These are phyloP conservation scores for Penicillium angulare DNA, from an alignment of 495 filamentous ascomycete species.

Conservation along the genomic window DNA sequence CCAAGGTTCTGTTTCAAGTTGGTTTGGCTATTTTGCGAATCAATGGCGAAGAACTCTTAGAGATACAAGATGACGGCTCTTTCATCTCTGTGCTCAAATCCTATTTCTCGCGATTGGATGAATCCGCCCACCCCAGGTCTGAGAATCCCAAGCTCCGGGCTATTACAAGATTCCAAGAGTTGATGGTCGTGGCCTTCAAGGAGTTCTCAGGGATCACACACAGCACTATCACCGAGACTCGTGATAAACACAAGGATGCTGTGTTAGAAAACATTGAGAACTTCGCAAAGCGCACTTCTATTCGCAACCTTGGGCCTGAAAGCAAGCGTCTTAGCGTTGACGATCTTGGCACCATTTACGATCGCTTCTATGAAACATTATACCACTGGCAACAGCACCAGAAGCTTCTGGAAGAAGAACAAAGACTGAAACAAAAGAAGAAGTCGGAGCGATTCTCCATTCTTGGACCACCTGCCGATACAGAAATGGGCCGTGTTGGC, in stretches of 20 bases:
- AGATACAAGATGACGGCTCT: constrained; percentile 90
- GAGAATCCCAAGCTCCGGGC: constrained; percentile 90
- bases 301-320: constrained; percentile 92
- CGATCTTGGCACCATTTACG: constrained; percentile 85
- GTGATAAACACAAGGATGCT: constrained; percentile 85
- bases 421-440: constrained; percentile 58
- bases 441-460: constrained; percentile 50
- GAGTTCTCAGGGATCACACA: constrained; percentile 96
- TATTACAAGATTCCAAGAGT: constrained; percentile 92
- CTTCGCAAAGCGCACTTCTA: constrained; percentile 94
- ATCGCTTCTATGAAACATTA: constrained; percentile 84
- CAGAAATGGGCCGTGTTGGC: constrained; percentile 72
- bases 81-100: constrained; percentile 95
- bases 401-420: constrained; percentile 69
- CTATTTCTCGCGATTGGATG: constrained; percentile 90
- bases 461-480: constrained; percentile 38
- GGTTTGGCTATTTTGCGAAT: constrained; percentile 95
- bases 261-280: constrained; percentile 93
- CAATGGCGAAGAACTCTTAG: constrained; percentile 95
- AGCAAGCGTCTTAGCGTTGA: constrained; percentile 83
- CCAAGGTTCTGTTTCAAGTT: constrained; percentile 95
- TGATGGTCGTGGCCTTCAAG: constrained; percentile 98
- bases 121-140: constrained; percentile 92
- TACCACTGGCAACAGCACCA: constrained; percentile 88
- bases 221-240: constrained; percentile 82